phyloP scores from a whole-genome alignment of 2,329 filamentous ascomycete species.

The Penicillium verrucosum region DNA sequence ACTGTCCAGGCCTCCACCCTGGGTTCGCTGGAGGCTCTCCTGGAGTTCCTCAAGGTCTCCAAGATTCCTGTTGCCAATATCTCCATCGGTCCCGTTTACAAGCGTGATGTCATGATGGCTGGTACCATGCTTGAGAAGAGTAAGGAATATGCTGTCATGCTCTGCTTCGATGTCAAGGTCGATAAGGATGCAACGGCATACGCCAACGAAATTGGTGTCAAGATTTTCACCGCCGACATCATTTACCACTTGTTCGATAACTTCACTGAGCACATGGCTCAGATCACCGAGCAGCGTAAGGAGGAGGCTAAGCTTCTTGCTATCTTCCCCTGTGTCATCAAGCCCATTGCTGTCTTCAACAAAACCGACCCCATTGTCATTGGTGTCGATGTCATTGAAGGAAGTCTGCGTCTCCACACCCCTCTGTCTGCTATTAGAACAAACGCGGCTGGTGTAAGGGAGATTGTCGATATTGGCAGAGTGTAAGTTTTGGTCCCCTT shows the following conservation, averaged over 20 bases:
- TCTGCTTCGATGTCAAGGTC: constrained; percentile 99
- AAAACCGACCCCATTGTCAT: constrained; percentile 95
- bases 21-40: constrained; percentile 89
- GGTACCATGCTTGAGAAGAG: constrained; percentile 95
- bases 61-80: constrained; percentile 99
- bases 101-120: constrained; percentile 91
- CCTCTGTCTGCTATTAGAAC: constrained; percentile 83
- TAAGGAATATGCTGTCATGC: constrained; percentile 96
- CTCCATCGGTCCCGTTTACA: constrained; percentile 94
- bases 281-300: constrained; percentile 85
- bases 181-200: constrained; percentile 93
- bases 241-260: constrained; percentile 98
- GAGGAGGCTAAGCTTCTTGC: constrained; percentile 93
- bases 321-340: constrained; percentile 93
- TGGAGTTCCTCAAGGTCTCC: constrained; percentile 91
- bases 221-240: constrained; percentile 97
- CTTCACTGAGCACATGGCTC: constrained; percentile 92
- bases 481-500: constrained; percentile 64
- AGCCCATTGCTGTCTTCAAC: constrained; percentile 92
- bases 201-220: constrained; percentile 90
- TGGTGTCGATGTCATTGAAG: constrained; percentile 92
- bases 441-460: constrained; percentile 75
- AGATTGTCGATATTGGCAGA: constrained; percentile 81
- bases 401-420: constrained; percentile 79
- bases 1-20: constrained; percentile 96